Conservation (phyloP, 208 protist species). For the Trypanosoma lewisi region DNA sequence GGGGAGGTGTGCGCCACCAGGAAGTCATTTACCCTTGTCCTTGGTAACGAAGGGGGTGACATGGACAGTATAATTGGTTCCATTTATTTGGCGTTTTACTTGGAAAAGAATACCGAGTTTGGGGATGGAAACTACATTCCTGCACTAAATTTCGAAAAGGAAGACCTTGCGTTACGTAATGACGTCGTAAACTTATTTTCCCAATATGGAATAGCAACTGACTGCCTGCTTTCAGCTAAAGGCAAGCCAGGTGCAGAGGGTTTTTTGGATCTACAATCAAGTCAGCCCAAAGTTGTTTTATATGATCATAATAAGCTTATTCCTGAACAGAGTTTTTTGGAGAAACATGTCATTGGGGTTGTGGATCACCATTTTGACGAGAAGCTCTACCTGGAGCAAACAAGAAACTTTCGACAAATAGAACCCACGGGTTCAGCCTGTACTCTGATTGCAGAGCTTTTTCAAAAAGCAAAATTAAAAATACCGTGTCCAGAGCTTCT, state of each 20-base stretch:
- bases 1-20: conserved; percentile 19
- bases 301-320: conserved; percentile 86
- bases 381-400: conserved; percentile 39
- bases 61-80: conserved; percentile 87
- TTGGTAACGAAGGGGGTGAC: conserved; percentile 85
- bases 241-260: conserved; percentile 9
- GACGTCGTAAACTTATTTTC: conserved; percentile 66
- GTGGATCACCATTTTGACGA: conserved; percentile 88
- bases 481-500: conserved; percentile 67
- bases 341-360: conserved; percentile 52
- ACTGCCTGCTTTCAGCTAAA: conserved; percentile 39
- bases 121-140: conserved; percentile 50
- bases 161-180: conserved; percentile 71
- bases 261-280: conserved; percentile 38
- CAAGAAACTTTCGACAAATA: conserved; percentile 41
- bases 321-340: conserved; percentile 33
- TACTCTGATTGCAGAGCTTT: conserved; percentile 74
- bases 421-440: conserved; percentile 68
- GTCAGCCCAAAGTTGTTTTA: conserved; percentile 43
- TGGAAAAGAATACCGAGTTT: conserved; percentile 36
- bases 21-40: conserved; percentile 46
- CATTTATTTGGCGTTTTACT: conserved; percentile 74
- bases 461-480: conserved; percentile 28
- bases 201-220: conserved; percentile 37
- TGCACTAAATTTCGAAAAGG: conserved; percentile 69